Base-by-base conservation (phyloP, 2,329 filamentous ascomycete species). In the Trichoderma semiorbis region DNA sequence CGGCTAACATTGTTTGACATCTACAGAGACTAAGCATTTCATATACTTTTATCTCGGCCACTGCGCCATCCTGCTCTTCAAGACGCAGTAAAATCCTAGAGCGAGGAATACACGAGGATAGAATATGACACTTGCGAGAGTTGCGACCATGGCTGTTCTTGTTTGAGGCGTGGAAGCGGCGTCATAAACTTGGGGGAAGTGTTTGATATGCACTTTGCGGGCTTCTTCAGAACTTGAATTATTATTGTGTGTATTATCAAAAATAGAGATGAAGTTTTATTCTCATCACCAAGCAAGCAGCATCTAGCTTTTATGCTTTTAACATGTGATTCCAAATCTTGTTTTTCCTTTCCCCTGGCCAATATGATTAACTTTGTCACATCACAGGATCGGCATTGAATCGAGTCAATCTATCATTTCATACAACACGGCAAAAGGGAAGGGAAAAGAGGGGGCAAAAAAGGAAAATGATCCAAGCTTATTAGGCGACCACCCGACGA, bases 11-110 rank as follows among this genome's bases (percentile, higher is more conserved):
- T n/a, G 8, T 21, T 16, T 32, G 8, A 24, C 11, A 18, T 43
- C 11, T 62, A 47, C 85, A 98, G 96, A 98, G 84, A 98, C 96
- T 32, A 98, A 98, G 86, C 96, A 99, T 84, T 99, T 99, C 86
- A 98, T 99, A 82, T 99, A 99, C 86, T 99, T 99, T 86, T 99
- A 99, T 86, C 92, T 99, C 73, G 96, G 96, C 69, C 96, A 98
- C 87, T 98, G 94, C 83, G 96, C 96, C 73, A 98, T 99, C 80
- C 89, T 99, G 71, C 91, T 99, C 68, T 99, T 98, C 90, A 99
- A 99, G 89, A 99, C 96, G 53, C 95, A 98, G 89, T 98, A 90
- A 80, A 80, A 36, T 21, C 14, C 16, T 14, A 10, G 24, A 21
- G 12, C 36, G 58, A 64, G 30, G 24, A 50, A 55, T 39, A 21